Percentiles rank a stretch among this genome's conserved stretches.
phyloP scores from a whole-genome alignment of 345 rosid genomes.

The Raphanus raphanistrum region DNA sequence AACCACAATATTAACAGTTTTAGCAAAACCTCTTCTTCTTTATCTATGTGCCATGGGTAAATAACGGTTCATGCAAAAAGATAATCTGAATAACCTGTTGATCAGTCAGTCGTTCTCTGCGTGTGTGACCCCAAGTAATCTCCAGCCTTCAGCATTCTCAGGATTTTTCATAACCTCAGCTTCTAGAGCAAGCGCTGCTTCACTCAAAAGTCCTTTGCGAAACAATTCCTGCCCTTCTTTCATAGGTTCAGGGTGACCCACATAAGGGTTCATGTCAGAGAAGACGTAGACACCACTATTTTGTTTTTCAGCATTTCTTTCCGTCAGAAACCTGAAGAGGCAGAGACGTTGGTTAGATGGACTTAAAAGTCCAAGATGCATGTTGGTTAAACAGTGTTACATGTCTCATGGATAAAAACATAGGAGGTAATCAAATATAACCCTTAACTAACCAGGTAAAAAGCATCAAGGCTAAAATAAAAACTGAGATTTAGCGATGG shows the following conservation, averaged over 20 bases:
- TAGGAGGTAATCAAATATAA: neutral
- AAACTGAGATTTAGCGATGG: neutral
- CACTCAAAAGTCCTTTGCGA: slow-evolving; percentile 97
- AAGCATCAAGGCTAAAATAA: neutral
- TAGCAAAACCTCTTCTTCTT: neutral
- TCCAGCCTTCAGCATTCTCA: slow-evolving; percentile 98
- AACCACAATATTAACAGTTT: slow-evolving; percentile 23
- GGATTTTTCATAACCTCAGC: slow-evolving; percentile 98
- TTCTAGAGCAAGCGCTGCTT: slow-evolving; percentile 98
- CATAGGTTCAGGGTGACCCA: slow-evolving; percentile 93
- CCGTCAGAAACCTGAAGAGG: slow-evolving; percentile 61
- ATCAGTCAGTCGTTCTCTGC: slow-evolving; percentile 99
- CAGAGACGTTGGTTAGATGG: slow-evolving; percentile 13
- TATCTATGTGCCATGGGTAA: neutral
- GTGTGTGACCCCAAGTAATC: slow-evolving; percentile 95
- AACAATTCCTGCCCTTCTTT: slow-evolving; percentile 96
- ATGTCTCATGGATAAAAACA: neutral
- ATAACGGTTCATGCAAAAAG: neutral
- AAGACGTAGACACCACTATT: slow-evolving; percentile 92
- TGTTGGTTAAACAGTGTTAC: slow-evolving; percentile 9
- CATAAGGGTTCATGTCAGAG: slow-evolving; percentile 99
- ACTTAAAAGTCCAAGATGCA: slow-evolving; percentile 14
- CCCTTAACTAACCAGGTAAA: slow-evolving; percentile 9
- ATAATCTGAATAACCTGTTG: slow-evolving; percentile 68
- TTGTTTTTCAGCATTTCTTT: slow-evolving; percentile 64